A percentile compares a stretch with the other conserved stretches of the same genome.
Evolutionary conservation across 805 yeast species (phyloP).

Genomic region (Candida peoriensis): DNA sequence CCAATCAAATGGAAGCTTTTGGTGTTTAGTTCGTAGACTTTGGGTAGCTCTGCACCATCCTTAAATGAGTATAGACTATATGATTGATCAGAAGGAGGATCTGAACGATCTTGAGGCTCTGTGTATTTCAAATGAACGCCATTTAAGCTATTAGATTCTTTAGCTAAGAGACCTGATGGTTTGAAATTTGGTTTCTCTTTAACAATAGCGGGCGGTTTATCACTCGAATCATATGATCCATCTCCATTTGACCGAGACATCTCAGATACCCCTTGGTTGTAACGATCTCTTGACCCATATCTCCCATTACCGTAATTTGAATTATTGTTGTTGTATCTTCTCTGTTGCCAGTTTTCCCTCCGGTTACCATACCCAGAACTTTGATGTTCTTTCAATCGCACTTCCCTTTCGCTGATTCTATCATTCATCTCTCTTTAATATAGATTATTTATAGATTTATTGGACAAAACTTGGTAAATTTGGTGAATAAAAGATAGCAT

Average conservation of each 20-base stretch:
- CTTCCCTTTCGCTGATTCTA: too few species aligned
- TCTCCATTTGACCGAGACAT: too few species aligned
- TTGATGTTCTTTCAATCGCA: too few species aligned
- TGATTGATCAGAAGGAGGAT: conserved; percentile 24
- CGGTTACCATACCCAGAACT: too few species aligned
- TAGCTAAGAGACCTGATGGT: conserved; percentile 38
- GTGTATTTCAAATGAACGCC: conserved; percentile 35
- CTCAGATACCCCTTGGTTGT: too few species aligned
- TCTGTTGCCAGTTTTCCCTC: too few species aligned
- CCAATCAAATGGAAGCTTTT: conserved; percentile 33
- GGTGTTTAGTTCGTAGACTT: conserved; percentile 21
- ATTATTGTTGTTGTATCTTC: neutral
- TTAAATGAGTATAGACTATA: conserved; percentile 28
- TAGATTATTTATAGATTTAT: too few species aligned
- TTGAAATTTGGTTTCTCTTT: conserved; percentile 30
- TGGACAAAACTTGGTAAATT: too few species aligned
- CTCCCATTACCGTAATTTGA: neutral
- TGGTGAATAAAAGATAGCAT: too few species aligned
- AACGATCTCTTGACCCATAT: neutral
- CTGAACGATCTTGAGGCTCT: conserved; percentile 30
- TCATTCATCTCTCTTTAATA: too few species aligned
- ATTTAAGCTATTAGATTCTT: conserved; percentile 30
- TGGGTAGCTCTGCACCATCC: conserved; percentile 21
- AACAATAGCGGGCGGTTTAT: neutral
- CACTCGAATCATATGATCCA: too few species aligned